phyloP scores from a whole-genome alignment of 768 basidiomycete genomes.

The Boletus subparvulus region DNA sequence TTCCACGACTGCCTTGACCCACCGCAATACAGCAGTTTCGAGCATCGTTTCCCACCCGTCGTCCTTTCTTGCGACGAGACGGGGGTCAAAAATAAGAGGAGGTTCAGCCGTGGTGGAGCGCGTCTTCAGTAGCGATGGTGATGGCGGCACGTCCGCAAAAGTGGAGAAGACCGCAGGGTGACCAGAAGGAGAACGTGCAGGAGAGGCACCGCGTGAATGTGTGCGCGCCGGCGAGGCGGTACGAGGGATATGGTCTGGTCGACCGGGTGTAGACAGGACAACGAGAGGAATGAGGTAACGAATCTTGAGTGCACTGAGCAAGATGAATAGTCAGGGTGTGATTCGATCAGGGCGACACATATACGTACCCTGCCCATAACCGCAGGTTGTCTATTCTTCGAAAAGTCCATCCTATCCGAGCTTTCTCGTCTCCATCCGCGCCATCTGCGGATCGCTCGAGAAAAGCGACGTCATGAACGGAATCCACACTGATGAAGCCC shows the following conservation, averaged over 20 bases:
- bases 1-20: constrained; percentile 67
- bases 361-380: constrained; percentile 77
- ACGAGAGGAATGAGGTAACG: constrained; percentile 76
- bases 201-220: constrained; percentile 24
- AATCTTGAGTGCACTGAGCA: constrained; percentile 71
- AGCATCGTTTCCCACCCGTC: constrained; percentile 84
- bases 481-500: constrained; percentile 79
- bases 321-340: neutral
- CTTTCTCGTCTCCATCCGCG: constrained; percentile 39
- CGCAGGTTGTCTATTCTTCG: constrained; percentile 82
- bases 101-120: constrained; percentile 45
- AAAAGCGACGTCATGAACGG: constrained; percentile 75
- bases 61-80: constrained; percentile 68
- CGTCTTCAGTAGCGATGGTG: constrained; percentile 32
- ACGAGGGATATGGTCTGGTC: constrained; percentile 27
- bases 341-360: neutral
- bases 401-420: constrained; percentile 76
- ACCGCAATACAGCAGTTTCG: constrained; percentile 56
- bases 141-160: constrained; percentile 21
- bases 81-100: constrained; percentile 67
- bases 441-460: constrained; percentile 53
- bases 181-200: constrained; percentile 19
- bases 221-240: constrained; percentile 20
- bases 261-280: constrained; percentile 43
- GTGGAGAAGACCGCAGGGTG: neutral